Evolutionary conservation across 2,329 filamentous ascomycete genomes (phyloP).

Genomic region (Microcyclospora pomicola): DNA sequence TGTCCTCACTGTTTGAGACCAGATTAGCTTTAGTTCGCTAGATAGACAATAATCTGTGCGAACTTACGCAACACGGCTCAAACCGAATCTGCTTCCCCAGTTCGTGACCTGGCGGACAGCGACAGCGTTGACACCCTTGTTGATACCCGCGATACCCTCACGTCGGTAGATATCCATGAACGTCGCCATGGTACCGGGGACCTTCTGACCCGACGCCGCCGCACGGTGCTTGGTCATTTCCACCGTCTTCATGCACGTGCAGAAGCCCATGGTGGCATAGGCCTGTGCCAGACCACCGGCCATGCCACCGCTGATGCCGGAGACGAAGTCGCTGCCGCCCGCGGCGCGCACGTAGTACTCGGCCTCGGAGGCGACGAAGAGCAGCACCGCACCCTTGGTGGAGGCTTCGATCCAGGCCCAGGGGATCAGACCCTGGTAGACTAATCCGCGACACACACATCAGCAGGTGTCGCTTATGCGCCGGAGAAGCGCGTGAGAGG

Average conservation of each 20-base stretch:
- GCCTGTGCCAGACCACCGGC: conserved; percentile 90
- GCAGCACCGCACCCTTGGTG: conserved; percentile 95
- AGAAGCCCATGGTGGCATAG: conserved; percentile 99
- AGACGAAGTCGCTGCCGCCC: conserved; percentile 74
- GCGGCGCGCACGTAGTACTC: conserved; percentile 74
- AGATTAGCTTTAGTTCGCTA: conserved; percentile 3
- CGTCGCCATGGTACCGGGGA: conserved; percentile 80
- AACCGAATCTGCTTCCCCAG: conserved; percentile 93
- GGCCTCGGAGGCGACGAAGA: conserved; percentile 97
- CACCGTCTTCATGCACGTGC: conserved; percentile 99
- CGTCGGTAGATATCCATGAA: conserved; percentile 95
- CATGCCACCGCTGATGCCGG: conserved; percentile 84
- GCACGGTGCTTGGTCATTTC: conserved; percentile 99
- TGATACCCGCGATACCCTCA: conserved; percentile 91
- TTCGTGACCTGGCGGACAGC: conserved; percentile 99
- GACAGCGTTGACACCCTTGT: conserved; percentile 96
- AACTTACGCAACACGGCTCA: conserved; percentile 61
- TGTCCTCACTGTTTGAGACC: conserved; percentile 47
- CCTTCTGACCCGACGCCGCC: conserved; percentile 66
- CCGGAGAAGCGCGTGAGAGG: not conserved
- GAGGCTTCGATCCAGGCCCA: conserved; percentile 99
- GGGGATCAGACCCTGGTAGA: conserved; percentile 98
- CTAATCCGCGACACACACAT: conserved; percentile 34
- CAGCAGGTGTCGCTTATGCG: conserved; percentile 1
- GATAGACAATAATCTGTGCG: not conserved